Evolutionary conservation across 768 basidiomycete species (phyloP).

Genomic region (Cyathus striatus): DNA sequence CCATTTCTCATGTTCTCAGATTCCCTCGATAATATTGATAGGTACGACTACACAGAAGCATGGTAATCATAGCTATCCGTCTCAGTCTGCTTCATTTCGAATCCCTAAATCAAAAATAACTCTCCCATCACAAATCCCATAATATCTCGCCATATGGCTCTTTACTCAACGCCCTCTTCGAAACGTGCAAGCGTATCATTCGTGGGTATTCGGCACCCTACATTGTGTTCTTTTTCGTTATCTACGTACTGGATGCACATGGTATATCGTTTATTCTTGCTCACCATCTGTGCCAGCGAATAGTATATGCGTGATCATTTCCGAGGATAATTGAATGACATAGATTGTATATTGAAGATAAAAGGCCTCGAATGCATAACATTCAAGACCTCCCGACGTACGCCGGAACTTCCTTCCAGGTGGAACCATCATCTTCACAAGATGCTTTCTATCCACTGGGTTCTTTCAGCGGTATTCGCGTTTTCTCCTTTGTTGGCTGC

Average conservation of each 20-base stretch:
- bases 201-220: not conserved
- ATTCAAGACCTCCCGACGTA: no score
- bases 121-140: not conserved
- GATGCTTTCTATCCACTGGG: slow-evolving; percentile 2
- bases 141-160: not conserved
- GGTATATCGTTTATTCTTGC: not conserved
- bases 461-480: not conserved
- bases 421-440: no score
- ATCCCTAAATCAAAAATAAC: not conserved
- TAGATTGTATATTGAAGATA: no score
- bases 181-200: not conserved
- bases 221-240: not conserved
- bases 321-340: no score
- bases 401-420: no score
- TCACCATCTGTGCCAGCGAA: no score
- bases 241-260: not conserved
- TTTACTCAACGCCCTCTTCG: not conserved
- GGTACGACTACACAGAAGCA: no score
- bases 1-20: no score
- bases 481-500: slow-evolving; percentile 5
- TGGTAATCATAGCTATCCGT: no score
- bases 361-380: no score
- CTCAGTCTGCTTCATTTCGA: not conserved
- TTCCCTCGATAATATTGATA: no score
- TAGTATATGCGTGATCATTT: no score